Evolutionary conservation across 2,329 filamentous ascomycete species (phyloP), one percentile per base, ranked within the genome.

Genomic region (Lasiodiplodia hormozganensis): DNA sequence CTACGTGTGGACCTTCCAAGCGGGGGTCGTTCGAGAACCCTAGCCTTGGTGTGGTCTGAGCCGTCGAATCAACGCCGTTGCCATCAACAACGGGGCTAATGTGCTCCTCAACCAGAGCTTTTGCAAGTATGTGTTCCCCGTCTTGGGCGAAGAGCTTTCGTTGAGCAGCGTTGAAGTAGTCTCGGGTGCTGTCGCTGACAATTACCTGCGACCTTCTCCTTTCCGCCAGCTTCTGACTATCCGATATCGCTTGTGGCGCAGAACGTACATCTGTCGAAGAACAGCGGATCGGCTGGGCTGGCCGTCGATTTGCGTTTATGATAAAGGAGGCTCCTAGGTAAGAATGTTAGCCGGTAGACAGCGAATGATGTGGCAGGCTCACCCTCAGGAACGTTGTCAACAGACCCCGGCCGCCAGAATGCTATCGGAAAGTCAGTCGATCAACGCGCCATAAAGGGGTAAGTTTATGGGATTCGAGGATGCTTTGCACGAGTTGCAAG

Each of bases 61-160:
- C 31, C 18, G 36, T 34, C 14, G 3, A 11, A 7, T 34, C 60
- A n/a, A 31, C n/a, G 36, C 51, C 43, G 23, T 38, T 47, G 43
- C 43, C 60, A 64, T 64, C 47, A 36, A 23, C 43, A 34, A 16
- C 18, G 31, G 60, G 60, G 43, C 60, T 49, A 52, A 64, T 25
- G 36, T 64, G 28, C 11, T 64, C 60, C 14, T n/a, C 16, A 36
- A 38, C 51, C 36, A 52, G 60, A 52, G 28, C n/a, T 10, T 18
- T 25, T 14, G 28, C 40, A 16, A 14, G 40, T 23, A 62, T 36
- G 40, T 62, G 16, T n/a, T 47, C 60, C 5, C 11, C 47, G 8
- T 64, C 6, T 14, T 38, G 12, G 5, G 43, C 11, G 25, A 38
- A 52, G 18, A 36, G 21, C 31, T 36, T 23, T 38, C 11, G 60